phyloP scores from a whole-genome alignment of 208 protist species.

The Acanthamoeba rhysodes region DNA sequence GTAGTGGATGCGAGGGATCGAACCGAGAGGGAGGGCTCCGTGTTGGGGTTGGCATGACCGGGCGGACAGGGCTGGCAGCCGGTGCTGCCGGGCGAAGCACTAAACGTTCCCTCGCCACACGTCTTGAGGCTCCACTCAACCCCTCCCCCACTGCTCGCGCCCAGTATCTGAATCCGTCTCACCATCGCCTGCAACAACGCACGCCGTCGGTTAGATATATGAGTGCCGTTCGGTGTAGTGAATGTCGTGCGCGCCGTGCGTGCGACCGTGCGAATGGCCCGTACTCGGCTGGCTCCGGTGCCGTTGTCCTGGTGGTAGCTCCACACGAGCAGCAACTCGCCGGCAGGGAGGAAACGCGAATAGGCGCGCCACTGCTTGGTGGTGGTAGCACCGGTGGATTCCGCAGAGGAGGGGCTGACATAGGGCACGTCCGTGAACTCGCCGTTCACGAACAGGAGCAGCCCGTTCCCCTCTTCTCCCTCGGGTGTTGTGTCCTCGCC shows the following conservation, averaged over 20 bases:
- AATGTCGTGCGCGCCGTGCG: too few relatives aligned
- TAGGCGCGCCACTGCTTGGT: background rate
- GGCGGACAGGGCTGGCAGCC: background rate
- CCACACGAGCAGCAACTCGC: background rate
- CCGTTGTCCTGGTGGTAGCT: conserved; percentile 43
- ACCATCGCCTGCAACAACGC: conserved; percentile 29
- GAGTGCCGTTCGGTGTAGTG: too few relatives aligned
- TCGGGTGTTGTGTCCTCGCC: background rate
- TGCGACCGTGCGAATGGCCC: background rate
- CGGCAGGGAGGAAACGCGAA: background rate
- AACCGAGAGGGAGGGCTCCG: background rate
- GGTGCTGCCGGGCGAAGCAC: background rate
- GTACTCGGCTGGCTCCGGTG: conserved; percentile 7
- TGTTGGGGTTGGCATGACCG: background rate
- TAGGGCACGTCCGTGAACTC: conserved; percentile 18
- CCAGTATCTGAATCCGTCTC: conserved; percentile 1
- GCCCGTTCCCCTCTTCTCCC: background rate
- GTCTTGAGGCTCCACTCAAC: conserved; percentile 35
- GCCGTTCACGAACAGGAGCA: conserved; percentile 40
- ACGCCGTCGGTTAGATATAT: background rate
- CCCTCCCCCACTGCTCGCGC: background rate
- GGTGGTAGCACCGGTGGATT: too few relatives aligned
- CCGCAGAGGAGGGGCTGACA: background rate
- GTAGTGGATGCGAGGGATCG: background rate
- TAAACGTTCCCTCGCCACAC: conserved; percentile 41